These are phyloP conservation scores for Fusarium sp. DNA, from an alignment of 2,329 filamentous ascomycete species.

Conservation along the genomic window DNA sequence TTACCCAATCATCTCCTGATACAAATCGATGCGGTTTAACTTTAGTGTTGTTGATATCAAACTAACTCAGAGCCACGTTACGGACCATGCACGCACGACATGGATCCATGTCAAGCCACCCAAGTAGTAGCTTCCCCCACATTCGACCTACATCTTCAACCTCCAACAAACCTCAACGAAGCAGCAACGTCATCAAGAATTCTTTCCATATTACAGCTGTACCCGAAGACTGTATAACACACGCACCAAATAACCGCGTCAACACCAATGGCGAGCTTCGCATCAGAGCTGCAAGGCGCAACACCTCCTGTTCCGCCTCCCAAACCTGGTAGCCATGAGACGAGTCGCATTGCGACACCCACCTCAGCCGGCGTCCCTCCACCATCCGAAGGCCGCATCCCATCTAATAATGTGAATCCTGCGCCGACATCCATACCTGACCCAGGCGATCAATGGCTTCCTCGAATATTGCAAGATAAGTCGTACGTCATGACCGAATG, in stretches of 20 bases:
- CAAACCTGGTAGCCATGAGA: constrained; percentile 76
- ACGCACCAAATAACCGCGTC: neutral
- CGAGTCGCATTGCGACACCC: constrained; percentile 74
- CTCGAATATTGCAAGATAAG: constrained; percentile 80
- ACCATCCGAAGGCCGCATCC: constrained; percentile 50
- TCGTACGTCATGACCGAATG: constrained; percentile 65
- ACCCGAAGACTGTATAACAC: neutral
- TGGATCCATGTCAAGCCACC: neutral
- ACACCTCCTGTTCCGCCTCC: constrained; percentile 76
- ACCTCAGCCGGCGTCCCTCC: constrained; percentile 59
- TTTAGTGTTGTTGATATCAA: neutral
- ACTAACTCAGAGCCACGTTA: constrained; percentile 10
- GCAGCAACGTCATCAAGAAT: neutral
- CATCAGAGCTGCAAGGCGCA: constrained; percentile 44
- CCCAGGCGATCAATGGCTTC: constrained; percentile 81
- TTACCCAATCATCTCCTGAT: neutral
- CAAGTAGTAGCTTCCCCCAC: constrained; percentile 22
- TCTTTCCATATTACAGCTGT: neutral
- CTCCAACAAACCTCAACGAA: neutral
- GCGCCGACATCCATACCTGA: constrained; percentile 60
- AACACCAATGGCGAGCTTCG: constrained; percentile 46
- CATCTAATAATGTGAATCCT: constrained; percentile 31
- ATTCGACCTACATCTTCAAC: constrained; percentile 18
- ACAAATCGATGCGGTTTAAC: neutral
- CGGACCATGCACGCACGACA: neutral